phyloP scores from a whole-genome alignment of 2,329 filamentous ascomycete species.

The Paraphaeosphaeria minitans region DNA sequence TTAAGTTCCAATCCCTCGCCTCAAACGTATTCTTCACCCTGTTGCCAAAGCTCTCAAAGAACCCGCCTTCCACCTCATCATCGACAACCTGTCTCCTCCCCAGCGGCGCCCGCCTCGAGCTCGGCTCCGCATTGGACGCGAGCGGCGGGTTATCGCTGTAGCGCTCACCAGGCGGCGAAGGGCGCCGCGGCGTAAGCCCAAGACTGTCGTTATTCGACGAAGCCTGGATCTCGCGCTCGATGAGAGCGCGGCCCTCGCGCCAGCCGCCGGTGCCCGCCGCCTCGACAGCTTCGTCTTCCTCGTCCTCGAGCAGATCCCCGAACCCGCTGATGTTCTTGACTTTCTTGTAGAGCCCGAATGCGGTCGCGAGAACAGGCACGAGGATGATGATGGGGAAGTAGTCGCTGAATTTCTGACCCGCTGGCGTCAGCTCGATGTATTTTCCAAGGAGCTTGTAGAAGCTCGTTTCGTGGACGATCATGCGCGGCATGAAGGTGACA shows the following conservation, averaged over 20 bases:
- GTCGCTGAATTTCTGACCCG: conserved; percentile 83
- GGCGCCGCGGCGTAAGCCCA: conserved; percentile 30
- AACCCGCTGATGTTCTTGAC: conserved; percentile 80
- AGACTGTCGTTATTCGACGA: conserved; percentile 44
- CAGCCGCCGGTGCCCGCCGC: conserved; percentile 80
- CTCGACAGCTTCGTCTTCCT: conserved; percentile 66
- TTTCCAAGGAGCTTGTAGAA: conserved; percentile 88
- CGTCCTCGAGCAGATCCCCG: conserved; percentile 77
- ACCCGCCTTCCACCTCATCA: conserved; percentile 72
- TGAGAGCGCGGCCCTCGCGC: conserved; percentile 89
- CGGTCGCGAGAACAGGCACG: conserved; percentile 79
- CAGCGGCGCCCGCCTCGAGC: conserved; percentile 15
- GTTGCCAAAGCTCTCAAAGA: conserved; percentile 83
- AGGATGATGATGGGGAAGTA: conserved; percentile 89
- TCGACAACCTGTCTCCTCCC: conserved; percentile 35
- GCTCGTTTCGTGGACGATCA: conserved; percentile 75
- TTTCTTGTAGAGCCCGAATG: conserved; percentile 88
- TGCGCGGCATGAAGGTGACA: conserved; percentile 79
- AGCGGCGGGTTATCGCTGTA: conserved; percentile 31
- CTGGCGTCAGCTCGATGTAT: conserved; percentile 79
- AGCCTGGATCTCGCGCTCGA: conserved; percentile 74
- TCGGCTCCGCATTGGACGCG: conserved; percentile 17
- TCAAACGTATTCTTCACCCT: conserved; percentile 93
- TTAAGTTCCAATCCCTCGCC: conserved; percentile 57
- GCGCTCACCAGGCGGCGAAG: conserved; percentile 26